Evolutionary conservation across 768 basidiomycete species (phyloP), one percentile per base, ranked within the genome.

Genomic region (Macrolepiota fuliginosa): DNA sequence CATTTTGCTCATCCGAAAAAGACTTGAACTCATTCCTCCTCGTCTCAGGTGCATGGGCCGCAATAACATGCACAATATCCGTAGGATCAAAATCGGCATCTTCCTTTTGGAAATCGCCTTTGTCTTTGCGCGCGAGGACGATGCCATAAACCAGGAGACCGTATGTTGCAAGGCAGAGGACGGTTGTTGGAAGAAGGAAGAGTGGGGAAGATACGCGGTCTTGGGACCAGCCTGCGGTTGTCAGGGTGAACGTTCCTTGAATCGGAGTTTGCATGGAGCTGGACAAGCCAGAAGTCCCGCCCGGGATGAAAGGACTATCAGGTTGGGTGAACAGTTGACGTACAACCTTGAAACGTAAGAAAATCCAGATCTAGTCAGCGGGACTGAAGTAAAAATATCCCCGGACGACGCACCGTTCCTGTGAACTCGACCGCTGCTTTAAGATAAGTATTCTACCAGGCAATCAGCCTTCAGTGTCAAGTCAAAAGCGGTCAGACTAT

Each of bases 21-120:
- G 27, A 24, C 24, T 12, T 58, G 24, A 35, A 39, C 13, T 50
- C 46, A 24, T 51, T n/a, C 17, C 13, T 36, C 13, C 47, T 36
- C 15, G 57, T 39, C 32, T 50, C 57, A 12, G 57, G 49, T 3
- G 35, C 37, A 19, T 50, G 56, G 6, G 57, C 57, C 37, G 57
- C 57, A 17, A 39, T 39, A 13, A 58, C 24, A 19, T 58, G 57
- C 4, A 58, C 36, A 22, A 58, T 58, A 13, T 58, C 47, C 13
- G 57, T 37, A 50, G 57, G 47, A 27, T 58, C 47, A 37, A 58
- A 58, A 37, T 58, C 22, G 2, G 22, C 47, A 29, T 51, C 57
- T n/a, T 50, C 57, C 15, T 49, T 25, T 12, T 47, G 46, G 32
- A 58, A 37, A 12, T 24, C 13, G 9, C 50, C 22, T 17, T 36